Conservation (phyloP, 495 filamentous ascomycete genomes). For the Aspergillus homomorphus region DNA sequence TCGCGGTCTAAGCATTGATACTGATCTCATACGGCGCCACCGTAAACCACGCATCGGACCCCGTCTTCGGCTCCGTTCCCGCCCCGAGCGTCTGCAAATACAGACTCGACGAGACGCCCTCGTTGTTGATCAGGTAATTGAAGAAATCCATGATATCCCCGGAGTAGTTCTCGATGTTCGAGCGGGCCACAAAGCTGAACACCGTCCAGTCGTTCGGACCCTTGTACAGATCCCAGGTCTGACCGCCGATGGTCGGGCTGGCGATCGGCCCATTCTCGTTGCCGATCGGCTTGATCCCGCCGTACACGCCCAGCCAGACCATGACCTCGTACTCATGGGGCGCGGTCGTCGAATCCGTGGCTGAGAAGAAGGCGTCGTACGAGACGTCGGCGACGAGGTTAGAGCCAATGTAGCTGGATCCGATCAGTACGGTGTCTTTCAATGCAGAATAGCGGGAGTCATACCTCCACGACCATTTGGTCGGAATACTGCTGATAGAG, state of each 20-base stretch:
- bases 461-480: not conserved
- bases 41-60: constrained; percentile 15
- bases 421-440: not conserved
- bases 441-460: no score
- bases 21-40: constrained; percentile 10
- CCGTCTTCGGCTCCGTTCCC: constrained; percentile 20
- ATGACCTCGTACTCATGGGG: constrained; percentile 5
- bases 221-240: constrained; percentile 3
- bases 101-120: constrained; percentile 11
- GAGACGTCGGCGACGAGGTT: constrained; percentile 2
- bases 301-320: constrained; percentile 6
- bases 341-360: constrained; percentile 1
- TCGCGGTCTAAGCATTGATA: not conserved
- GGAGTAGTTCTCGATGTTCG: constrained; percentile 8
- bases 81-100: constrained; percentile 23
- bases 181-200: not conserved
- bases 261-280: not conserved
- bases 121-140: constrained; percentile 16
- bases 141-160: constrained; percentile 25
- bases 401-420: not conserved
- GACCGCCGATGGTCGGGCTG: not conserved
- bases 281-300: constrained; percentile 2
- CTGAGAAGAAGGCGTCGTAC: constrained; percentile 4
- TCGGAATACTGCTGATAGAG: not conserved
- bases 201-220: constrained; percentile 3